phyloP scores from a whole-genome alignment of 257 asterid species.

The Marsdenia floribunda region DNA sequence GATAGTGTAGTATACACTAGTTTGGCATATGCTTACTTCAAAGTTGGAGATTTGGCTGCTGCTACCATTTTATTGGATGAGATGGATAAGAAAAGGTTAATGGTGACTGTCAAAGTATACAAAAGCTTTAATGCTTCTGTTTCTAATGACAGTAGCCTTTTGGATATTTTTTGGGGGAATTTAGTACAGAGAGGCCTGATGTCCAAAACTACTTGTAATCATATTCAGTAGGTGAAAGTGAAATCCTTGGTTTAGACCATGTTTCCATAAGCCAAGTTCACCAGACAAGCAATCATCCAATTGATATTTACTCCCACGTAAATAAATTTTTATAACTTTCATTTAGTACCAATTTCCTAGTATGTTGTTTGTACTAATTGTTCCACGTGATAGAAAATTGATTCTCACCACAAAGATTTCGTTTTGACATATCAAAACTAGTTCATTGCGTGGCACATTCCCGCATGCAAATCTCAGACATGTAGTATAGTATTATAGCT shows the following conservation, averaged over 20 bases:
- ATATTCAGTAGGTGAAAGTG: slow-evolving; percentile 24
- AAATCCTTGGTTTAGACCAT: not conserved
- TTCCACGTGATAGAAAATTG: not conserved
- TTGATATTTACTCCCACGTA: not conserved
- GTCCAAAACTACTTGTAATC: slow-evolving; percentile 40
- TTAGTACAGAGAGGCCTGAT: slow-evolving; percentile 55
- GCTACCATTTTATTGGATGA: slow-evolving; percentile 54
- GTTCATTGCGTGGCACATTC: not conserved
- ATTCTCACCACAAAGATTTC: not conserved
- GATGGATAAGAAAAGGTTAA: slow-evolving; percentile 66
- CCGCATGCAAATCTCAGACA: not conserved
- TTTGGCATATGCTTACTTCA: slow-evolving; percentile 64
- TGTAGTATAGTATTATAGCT: not conserved
- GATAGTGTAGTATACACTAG: slow-evolving; percentile 50
- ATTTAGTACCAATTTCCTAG: not conserved
- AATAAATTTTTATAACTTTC: no score
- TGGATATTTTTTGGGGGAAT: slow-evolving; percentile 56
- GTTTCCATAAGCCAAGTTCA: not conserved
- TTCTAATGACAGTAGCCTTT: slow-evolving; percentile 29
- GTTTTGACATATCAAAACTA: not conserved
- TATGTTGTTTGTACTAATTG: not conserved
- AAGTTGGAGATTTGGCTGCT: slow-evolving; percentile 41
- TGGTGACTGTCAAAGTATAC: slow-evolving; percentile 59
- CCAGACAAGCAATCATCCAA: not conserved
- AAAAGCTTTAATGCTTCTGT: slow-evolving; percentile 48